A percentile compares a stretch with the other conserved stretches of the same genome.
Conservation (phyloP, 2,329 filamentous ascomycete species). For the Hirsutella thompsonii region DNA sequence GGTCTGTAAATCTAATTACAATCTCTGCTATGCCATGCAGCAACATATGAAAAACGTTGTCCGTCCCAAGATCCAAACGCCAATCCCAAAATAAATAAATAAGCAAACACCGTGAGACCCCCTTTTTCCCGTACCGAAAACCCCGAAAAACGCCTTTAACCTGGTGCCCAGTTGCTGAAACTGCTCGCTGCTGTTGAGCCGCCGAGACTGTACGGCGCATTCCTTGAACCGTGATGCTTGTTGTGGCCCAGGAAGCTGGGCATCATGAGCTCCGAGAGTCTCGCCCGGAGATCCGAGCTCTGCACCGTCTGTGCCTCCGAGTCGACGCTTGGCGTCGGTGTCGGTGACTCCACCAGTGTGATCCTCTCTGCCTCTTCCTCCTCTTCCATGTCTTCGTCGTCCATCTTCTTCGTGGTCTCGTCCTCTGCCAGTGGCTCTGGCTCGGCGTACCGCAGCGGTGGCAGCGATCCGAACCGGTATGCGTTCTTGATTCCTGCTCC, state of each 20-base stretch:
- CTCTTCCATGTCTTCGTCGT: background rate
- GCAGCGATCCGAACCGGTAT: constrained; percentile 9
- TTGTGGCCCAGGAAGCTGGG: background rate
- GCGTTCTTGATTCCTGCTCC: constrained; percentile 4
- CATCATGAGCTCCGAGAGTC: background rate
- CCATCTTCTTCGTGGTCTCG: background rate
- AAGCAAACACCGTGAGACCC: no score
- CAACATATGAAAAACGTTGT: no score
- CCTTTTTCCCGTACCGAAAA: constrained; percentile 1
- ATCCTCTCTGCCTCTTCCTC: background rate
- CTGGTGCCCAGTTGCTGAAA: constrained; percentile 1
- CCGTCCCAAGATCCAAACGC: no score
- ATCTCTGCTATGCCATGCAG: no score
- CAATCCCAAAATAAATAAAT: no score
- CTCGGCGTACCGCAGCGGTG: constrained; percentile 9
- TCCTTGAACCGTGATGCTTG: background rate
- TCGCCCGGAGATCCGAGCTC: background rate
- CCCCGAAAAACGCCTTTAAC: background rate
- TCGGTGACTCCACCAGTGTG: background rate
- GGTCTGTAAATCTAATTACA: no score
- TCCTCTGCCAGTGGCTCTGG: constrained; percentile 5
- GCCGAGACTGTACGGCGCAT: background rate
- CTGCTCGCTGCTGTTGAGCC: constrained; percentile 1
- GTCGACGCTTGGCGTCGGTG: background rate
- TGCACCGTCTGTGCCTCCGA: background rate